Base-by-base conservation (phyloP, 176 grass and related monocot genomes). In the Eragrostis nindensis region DNA sequence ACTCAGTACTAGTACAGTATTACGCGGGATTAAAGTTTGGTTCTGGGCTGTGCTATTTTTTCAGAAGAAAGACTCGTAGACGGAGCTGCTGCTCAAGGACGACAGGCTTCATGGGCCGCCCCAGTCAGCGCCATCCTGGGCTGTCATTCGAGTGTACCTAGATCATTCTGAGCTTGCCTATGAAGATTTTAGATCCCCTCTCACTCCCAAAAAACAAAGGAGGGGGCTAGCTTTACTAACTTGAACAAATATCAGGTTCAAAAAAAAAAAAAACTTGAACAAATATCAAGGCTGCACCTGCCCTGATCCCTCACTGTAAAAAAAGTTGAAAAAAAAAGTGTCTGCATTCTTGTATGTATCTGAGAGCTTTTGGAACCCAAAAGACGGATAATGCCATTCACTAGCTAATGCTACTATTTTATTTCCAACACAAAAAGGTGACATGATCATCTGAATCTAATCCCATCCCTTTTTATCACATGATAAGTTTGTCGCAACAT, bases 381-480 rank as follows among this genome's bases (percentile, higher is more conserved):
- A 60, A 60, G 56, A 60, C 16, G n/a, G 56, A 60, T 60, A 22
- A 60, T 22, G 54, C 54, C n/a, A 56, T 6, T 2, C 43, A 60
- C 19, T 52, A 48, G 61, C n/a, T 30, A 30, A 26, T 26, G 8
- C 2, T 1, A 14, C 26, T 32, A 17, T 41, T 74, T 68, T 75
- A 68, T 17, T 36, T 53, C 76, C 62, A 46, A n/a, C 63, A 80
- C 45, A 80, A 80, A 84, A 84, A 80, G 25, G 19, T 22, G 11
- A 11, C 43, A 80, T 46, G 44, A 84, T 75, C 70, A 80, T 63
- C 64, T 42, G 36, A 84, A 72, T 67, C 26, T 66, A 73, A 82
- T 59, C 17, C 17, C 36, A 74, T 30, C 18, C 39, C 69, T 66
- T 79, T 74, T 80, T 74, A 80, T 45, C 75, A 0, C 77, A 74